These are phyloP conservation scores for Colletotrichum tabaci DNA, from an alignment of 2,329 filamentous ascomycete genomes.

Conservation along the genomic window DNA sequence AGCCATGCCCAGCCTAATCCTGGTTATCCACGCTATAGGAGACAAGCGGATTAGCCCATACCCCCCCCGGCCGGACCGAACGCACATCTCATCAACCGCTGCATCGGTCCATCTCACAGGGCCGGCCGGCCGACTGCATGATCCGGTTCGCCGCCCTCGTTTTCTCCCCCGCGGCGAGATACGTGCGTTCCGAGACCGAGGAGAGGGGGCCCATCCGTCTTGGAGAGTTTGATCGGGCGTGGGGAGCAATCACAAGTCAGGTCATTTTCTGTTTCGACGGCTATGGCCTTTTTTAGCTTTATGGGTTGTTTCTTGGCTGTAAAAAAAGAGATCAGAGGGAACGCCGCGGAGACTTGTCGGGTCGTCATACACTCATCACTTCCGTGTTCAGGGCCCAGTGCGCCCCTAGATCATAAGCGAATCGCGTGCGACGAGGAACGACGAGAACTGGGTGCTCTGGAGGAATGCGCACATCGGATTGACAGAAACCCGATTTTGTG, in stretches of 20 bases:
- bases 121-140: not conserved
- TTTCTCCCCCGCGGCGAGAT: not conserved
- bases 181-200: constrained; percentile 22
- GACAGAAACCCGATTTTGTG: not conserved
- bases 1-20: no score
- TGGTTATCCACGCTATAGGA: no score
- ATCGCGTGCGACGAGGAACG: not conserved
- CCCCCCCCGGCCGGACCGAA: no score
- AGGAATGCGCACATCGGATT: constrained; percentile 8
- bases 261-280: constrained; percentile 10
- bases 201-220: not conserved
- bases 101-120: not conserved
- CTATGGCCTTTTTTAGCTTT: not conserved
- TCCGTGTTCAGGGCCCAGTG: not conserved
- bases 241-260: constrained; percentile 3
- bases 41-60: no score
- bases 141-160: not conserved
- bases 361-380: not conserved
- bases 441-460: not conserved
- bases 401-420: constrained; percentile 1
- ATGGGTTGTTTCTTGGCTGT: no score
- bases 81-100: not conserved
- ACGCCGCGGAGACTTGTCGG: constrained; percentile 9
- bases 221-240: constrained; percentile 18
- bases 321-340: not conserved